Evolutionary conservation across 495 filamentous ascomycete species (phyloP).

Genomic region (Cenococcum geophilum): DNA sequence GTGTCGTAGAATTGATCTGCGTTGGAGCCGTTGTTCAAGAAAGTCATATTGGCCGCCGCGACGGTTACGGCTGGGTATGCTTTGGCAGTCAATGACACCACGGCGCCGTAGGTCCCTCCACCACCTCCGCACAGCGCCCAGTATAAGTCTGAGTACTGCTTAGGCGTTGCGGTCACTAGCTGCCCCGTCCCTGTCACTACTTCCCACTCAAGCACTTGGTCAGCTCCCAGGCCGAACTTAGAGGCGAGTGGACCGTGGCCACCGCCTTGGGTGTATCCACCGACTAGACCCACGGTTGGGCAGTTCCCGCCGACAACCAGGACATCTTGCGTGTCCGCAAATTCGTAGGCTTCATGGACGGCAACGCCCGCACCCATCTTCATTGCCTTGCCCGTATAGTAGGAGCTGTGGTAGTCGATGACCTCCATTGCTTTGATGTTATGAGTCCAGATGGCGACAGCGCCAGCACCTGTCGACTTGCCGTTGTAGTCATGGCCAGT

Average conservation of each 20-base stretch:
- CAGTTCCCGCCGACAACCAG: background rate
- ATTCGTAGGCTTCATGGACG: constrained; percentile 6
- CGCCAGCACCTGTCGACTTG: background rate
- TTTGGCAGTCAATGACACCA: constrained; percentile 19
- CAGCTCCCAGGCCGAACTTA: constrained; percentile 46
- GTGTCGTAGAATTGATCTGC: constrained; percentile 10
- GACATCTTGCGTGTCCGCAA: constrained; percentile 1
- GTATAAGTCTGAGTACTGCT: constrained; percentile 22
- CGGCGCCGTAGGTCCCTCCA: constrained; percentile 19
- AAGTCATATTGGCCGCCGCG: constrained; percentile 7
- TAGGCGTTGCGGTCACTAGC: constrained; percentile 15
- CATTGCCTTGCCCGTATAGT: constrained; percentile 10
- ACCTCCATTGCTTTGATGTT: too few relatives aligned
- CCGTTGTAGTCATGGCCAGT: background rate
- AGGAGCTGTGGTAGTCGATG: constrained; percentile 6
- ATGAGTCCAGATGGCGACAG: too few relatives aligned
- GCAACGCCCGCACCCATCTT: constrained; percentile 14
- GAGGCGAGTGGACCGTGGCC: constrained; percentile 47
- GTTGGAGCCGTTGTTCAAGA: background rate
- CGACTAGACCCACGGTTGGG: constrained; percentile 23
- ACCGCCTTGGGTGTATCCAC: constrained; percentile 51
- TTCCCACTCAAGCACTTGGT: constrained; percentile 44
- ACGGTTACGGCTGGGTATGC: constrained; percentile 11
- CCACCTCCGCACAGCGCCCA: constrained; percentile 25
- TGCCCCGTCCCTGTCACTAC: constrained; percentile 32